Evolutionary conservation across 768 basidiomycete genomes (phyloP).

Genomic region (Psilocybe tampanensis): DNA sequence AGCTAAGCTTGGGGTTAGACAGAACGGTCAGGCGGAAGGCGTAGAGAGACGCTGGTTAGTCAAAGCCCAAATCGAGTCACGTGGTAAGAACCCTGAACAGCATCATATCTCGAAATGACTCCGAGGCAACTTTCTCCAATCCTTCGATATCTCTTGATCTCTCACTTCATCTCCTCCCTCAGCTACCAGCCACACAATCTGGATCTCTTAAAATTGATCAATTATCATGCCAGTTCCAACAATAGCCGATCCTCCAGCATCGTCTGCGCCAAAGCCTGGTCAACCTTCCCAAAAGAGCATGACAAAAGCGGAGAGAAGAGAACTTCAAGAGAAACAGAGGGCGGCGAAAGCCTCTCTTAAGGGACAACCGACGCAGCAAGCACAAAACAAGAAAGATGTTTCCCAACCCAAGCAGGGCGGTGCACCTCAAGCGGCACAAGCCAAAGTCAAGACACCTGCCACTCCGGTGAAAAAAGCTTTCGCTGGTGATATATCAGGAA

Average conservation of each 20-base stretch:
- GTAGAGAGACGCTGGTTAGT: too few relatives aligned
- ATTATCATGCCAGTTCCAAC: constrained; percentile 36
- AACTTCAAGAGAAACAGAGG: constrained; percentile 77
- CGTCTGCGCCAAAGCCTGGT: constrained; percentile 22
- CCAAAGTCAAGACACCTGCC: constrained; percentile 31
- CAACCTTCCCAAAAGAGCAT: constrained; percentile 67
- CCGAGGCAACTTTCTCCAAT: too few relatives aligned
- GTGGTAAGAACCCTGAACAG: not conserved
- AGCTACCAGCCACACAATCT: not conserved
- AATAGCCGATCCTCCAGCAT: constrained; percentile 25
- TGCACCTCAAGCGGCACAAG: constrained; percentile 20
- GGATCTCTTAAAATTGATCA: not conserved
- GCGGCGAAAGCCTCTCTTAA: constrained; percentile 69
- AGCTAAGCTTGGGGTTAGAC: too few relatives aligned
- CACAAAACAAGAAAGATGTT: constrained; percentile 13
- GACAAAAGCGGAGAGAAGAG: constrained; percentile 80
- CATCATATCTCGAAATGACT: not conserved
- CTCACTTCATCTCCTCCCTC: not conserved
- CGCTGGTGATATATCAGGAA: constrained; percentile 26
- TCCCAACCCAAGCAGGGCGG: constrained; percentile 20
- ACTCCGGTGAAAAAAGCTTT: constrained; percentile 36
- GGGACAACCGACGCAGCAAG: constrained; percentile 23
- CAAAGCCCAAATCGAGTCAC: not conserved
- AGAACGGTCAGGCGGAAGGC: too few relatives aligned
- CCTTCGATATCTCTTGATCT: not conserved